These are phyloP conservation scores for Pestalotiopsis sp. DNA, from an alignment of 2,329 filamentous ascomycete species.

Conservation along the genomic window DNA sequence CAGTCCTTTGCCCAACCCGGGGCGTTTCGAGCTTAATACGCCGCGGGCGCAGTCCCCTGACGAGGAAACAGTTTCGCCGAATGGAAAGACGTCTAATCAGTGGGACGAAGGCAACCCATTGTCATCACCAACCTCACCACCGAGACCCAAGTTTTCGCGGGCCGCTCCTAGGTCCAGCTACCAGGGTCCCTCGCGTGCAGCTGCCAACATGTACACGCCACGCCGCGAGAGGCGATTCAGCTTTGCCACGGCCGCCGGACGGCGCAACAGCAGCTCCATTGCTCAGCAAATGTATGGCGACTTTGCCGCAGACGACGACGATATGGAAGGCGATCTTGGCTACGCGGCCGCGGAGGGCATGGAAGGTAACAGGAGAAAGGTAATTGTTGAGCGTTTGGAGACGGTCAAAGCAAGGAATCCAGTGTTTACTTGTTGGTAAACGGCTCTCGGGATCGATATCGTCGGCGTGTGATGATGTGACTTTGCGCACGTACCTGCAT, in stretches of 20 bases:
- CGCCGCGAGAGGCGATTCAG: conserved; percentile 55
- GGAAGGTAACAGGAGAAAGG: conserved; percentile 87
- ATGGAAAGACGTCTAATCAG: conserved; percentile 25
- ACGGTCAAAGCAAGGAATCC: conserved; percentile 94
- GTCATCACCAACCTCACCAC: conserved; percentile 10
- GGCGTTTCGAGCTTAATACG: conserved; percentile 68
- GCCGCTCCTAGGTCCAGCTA: conserved; percentile 34
- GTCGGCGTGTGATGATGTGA: not conserved
- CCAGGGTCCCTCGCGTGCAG: conserved; percentile 40
- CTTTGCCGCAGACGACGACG: conserved; percentile 60
- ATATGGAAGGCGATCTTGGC: conserved; percentile 87
- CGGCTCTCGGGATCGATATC: not conserved
- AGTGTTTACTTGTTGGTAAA: conserved; percentile 94
- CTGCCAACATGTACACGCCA: conserved; percentile 44
- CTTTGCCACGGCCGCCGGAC: conserved; percentile 48
- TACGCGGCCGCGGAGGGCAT: conserved; percentile 93
- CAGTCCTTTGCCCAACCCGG: conserved; percentile 69
- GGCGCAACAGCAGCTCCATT: conserved; percentile 50
- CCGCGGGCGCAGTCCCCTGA: conserved; percentile 42
- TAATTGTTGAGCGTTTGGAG: conserved; percentile 95
- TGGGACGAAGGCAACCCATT: conserved; percentile 19
- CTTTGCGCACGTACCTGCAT: not conserved
- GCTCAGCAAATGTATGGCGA: conserved; percentile 52
- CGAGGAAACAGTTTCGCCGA: conserved; percentile 24
- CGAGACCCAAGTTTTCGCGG: conserved; percentile 15